Percentiles rank a stretch among this genome's conserved stretches.
phyloP scores from a whole-genome alignment of 257 asterid genomes.

The Petrea volubilis region DNA sequence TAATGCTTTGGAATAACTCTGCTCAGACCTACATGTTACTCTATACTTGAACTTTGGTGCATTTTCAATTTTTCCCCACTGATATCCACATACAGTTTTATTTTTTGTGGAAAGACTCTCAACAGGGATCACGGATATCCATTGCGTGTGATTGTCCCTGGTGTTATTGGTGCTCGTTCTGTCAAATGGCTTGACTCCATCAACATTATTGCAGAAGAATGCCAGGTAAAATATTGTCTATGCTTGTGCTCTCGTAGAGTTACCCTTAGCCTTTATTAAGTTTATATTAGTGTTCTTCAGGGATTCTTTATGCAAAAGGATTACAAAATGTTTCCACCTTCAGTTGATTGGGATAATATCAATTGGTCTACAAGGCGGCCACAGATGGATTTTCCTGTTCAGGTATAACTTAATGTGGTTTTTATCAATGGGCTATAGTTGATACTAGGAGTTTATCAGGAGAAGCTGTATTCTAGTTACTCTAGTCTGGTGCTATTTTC shows the following conservation, averaged over 20 bases:
- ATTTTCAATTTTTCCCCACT: background rate
- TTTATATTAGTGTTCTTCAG: slow-evolving; percentile 42
- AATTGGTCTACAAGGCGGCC: slow-evolving; percentile 90
- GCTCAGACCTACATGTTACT: background rate
- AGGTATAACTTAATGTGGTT: slow-evolving; percentile 47
- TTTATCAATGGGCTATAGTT: background rate
- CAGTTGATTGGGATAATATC: slow-evolving; percentile 95
- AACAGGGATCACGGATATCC: slow-evolving; percentile 99
- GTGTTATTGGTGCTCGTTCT: slow-evolving; percentile 99
- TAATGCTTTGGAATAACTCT: slow-evolving; percentile 3
- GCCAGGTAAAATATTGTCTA: slow-evolving; percentile 57
- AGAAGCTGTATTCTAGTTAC: background rate
- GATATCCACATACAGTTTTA: background rate
- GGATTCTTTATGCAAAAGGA: slow-evolving; percentile 97
- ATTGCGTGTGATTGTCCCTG: slow-evolving; percentile 94
- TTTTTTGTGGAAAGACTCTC: slow-evolving; percentile 51
- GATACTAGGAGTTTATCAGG: background rate
- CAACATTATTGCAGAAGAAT: slow-evolving; percentile 76
- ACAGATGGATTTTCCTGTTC: slow-evolving; percentile 94
- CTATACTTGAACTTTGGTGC: background rate
- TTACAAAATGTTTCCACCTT: slow-evolving; percentile 98
- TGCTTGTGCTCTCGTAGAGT: slow-evolving; percentile 17
- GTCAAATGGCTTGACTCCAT: slow-evolving; percentile 97
- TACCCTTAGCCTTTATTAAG: slow-evolving; percentile 19
- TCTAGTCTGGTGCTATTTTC: background rate